Conservation (phyloP, 495 filamentous ascomycete genomes). For the Penicillium pancosmium region DNA sequence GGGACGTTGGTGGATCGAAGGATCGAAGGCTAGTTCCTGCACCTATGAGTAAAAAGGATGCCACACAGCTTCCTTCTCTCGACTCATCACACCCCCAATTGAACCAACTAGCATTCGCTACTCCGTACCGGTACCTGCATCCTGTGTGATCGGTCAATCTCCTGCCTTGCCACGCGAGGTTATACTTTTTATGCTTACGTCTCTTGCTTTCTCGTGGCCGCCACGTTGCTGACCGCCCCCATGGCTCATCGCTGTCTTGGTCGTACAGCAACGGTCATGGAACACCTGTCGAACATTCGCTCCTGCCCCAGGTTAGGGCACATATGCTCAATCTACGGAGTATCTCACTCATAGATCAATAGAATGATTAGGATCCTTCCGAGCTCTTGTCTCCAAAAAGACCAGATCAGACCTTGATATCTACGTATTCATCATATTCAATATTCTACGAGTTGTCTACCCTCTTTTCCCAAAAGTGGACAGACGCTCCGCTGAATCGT, state of each 20-base stretch:
- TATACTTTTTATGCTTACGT: slow-evolving; percentile 7
- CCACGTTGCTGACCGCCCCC: slow-evolving; percentile 40
- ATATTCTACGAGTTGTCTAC: not conserved
- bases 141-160: slow-evolving; percentile 20
- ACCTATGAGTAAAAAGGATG: not conserved
- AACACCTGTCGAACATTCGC: slow-evolving; percentile 17
- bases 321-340: not conserved
- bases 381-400: not conserved
- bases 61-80: not conserved
- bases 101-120: slow-evolving; percentile 10
- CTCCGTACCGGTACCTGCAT: slow-evolving; percentile 1
- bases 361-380: not conserved
- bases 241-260: slow-evolving; percentile 17
- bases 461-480: not conserved
- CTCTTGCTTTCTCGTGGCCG: slow-evolving; percentile 42
- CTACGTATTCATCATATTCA: not conserved
- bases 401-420: not conserved
- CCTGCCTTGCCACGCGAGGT: slow-evolving; percentile 13
- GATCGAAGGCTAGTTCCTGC: not conserved
- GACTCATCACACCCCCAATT: slow-evolving; percentile 6
- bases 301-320: too few species aligned
- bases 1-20: not conserved
- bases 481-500: not conserved
- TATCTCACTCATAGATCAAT: not conserved
- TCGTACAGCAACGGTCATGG: slow-evolving; percentile 21